Conservation (phyloP, 148 eudicot species). For the Pouteria glomerata region DNA sequence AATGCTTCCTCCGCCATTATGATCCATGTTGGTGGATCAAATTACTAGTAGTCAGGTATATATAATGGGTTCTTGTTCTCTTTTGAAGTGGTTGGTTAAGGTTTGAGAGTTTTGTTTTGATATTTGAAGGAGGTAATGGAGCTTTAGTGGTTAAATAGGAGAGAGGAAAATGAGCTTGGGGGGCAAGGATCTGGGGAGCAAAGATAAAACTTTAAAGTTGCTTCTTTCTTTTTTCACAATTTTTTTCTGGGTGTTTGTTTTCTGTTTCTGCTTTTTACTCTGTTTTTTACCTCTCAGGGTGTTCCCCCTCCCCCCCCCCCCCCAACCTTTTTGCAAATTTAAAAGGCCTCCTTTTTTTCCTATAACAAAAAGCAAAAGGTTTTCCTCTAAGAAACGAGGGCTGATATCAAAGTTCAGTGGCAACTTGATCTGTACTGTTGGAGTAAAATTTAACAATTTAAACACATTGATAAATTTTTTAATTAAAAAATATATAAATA, state of each 20-base stretch:
- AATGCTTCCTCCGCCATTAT: conserved; percentile 24
- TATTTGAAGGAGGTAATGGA: conserved; percentile 3
- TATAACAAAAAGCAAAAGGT: too few relatives aligned
- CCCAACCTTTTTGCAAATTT: neutral
- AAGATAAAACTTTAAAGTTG: conserved; percentile 16
- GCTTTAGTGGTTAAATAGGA: neutral
- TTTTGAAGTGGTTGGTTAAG: neutral
- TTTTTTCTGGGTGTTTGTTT: conserved; percentile 6
- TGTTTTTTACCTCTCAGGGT: neutral
- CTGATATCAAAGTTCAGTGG: too few relatives aligned
- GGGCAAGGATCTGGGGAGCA: conserved; percentile 27
- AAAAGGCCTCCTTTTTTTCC: neutral
- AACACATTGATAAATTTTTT: too few relatives aligned
- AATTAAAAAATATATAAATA: too few relatives aligned
- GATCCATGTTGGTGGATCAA: conserved; percentile 20
- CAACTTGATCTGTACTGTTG: too few relatives aligned
- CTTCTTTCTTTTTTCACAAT: conserved; percentile 19
- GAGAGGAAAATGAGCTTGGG: conserved; percentile 27
- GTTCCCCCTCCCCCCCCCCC: neutral
- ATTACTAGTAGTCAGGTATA: neutral
- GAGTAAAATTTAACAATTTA: too few relatives aligned
- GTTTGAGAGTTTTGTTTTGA: neutral
- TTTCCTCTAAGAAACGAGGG: too few relatives aligned
- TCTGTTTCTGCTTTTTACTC: conserved; percentile 5
- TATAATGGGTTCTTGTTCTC: neutral